Percentiles rank a stretch among this genome's conserved stretches.
These are phyloP conservation scores for Ceriops decandra DNA, from an alignment of 345 rosid genomes.

Conservation along the genomic window DNA sequence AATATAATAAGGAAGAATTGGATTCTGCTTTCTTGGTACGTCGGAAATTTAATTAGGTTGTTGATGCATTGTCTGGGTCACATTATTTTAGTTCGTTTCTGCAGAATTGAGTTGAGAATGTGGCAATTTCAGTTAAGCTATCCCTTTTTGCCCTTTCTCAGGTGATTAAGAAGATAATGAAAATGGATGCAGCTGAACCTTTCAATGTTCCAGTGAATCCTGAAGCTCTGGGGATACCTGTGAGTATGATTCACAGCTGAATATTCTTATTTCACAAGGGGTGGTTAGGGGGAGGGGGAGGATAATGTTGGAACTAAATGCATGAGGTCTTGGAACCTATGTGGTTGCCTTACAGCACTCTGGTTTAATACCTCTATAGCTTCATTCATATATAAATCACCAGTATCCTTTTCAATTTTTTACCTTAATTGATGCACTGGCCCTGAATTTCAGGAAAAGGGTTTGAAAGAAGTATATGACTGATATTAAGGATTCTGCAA, in stretches of 20 bases:
- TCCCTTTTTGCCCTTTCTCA: slow-evolving; percentile 12
- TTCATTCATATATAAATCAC: not conserved
- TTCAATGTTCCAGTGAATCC: slow-evolving; percentile 91
- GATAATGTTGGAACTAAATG: too few species aligned
- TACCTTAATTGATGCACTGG: too few species aligned
- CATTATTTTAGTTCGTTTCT: not conserved
- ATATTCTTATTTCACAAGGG: too few species aligned
- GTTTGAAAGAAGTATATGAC: not conserved
- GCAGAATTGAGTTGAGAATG: slow-evolving; percentile 8
- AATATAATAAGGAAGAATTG: slow-evolving; percentile 59
- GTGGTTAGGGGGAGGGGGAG: too few species aligned
- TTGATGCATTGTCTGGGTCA: not conserved
- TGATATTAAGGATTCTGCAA: not conserved
- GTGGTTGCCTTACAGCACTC: not conserved
- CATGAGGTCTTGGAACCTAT: too few species aligned
- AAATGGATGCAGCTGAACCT: slow-evolving; percentile 98
- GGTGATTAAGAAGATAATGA: slow-evolving; percentile 95
- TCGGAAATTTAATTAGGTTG: slow-evolving; percentile 3
- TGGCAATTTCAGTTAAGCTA: not conserved
- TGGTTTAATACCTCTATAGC: not conserved
- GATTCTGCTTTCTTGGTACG: slow-evolving; percentile 65
- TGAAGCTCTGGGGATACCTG: slow-evolving; percentile 95
- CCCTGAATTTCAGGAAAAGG: too few species aligned
- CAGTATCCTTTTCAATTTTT: too few species aligned
- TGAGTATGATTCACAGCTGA: slow-evolving; percentile 36